Conservation (phyloP, 1,139 yeast species). For the Wickerhamomyces sp. region DNA sequence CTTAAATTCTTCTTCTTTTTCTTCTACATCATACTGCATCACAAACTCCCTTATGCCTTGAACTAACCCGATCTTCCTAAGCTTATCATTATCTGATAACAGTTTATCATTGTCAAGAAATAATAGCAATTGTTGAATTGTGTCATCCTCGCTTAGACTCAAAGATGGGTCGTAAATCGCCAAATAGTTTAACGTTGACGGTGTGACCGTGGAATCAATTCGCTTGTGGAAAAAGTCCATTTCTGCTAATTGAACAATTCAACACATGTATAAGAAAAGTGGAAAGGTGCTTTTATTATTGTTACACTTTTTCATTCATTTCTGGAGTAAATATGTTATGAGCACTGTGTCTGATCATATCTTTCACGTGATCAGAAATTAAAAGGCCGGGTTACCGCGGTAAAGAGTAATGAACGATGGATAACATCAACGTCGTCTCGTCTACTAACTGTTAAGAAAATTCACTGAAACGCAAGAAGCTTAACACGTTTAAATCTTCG, state of each 20-base stretch:
- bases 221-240: slow-evolving; percentile 23
- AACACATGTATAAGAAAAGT: too few species aligned
- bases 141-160: slow-evolving; percentile 3
- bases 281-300: too few species aligned
- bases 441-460: too few species aligned
- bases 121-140: slow-evolving; percentile 8
- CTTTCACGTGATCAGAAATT: too few species aligned
- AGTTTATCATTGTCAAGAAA: slow-evolving; percentile 5
- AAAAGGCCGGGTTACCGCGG: too few species aligned
- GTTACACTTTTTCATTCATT: too few species aligned
- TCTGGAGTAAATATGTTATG: too few species aligned
- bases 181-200: slow-evolving; percentile 11
- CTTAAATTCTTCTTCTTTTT: slow-evolving; percentile 14
- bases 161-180: slow-evolving; percentile 19
- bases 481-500: not conserved
- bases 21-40: slow-evolving; percentile 12
- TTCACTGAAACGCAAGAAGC: too few species aligned
- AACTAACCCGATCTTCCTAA: slow-evolving; percentile 32
- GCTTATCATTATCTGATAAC: slow-evolving; percentile 24
- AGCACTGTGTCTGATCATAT: too few species aligned
- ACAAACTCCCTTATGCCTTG: slow-evolving; percentile 33
- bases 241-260: too few species aligned
- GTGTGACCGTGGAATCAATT: slow-evolving; percentile 11
- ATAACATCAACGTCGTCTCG: too few species aligned
- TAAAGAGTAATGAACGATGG: too few species aligned